Base-by-base conservation (phyloP, 2,329 filamentous ascomycete genomes). In the Boeremia exigua region DNA sequence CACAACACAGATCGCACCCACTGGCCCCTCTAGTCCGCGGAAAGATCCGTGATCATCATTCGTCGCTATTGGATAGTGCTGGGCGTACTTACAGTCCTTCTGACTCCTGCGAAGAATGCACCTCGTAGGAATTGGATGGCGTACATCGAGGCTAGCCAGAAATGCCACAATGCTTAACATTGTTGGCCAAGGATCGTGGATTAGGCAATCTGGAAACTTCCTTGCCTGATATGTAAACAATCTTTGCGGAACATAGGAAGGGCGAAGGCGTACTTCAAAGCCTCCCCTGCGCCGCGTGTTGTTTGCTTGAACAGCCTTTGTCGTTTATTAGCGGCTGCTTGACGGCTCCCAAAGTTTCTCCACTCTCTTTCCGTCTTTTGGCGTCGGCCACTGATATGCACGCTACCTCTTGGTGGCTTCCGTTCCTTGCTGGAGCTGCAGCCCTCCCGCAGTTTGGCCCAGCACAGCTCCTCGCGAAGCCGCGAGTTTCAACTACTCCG, bases 41-140 rank as follows among this genome's bases (percentile, higher is more conserved):
- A 39, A 44, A 19, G 23, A 10, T 34, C 10, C 27, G 14, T 1
- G 19, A 19, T 14, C 3, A 19, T 30, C 12, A 1, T 5, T n/a
- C 5, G 17, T 39, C 14, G 19, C 10, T 6, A 30, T 50, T 55
- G 34, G 40, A 23, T 33, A 15, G 7, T 15, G 9, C 19, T 6
- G 4, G 34, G 14, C 3, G 32, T 23, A 27, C 19, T 25, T 10
- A 27, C 17, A 15, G 23, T 27, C 28, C 28, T 54, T 43, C 45
- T 40, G 52, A 39, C 45, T 30, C 11, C 1, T 40, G 23, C 11
- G n/a, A 55, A 55, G 52, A 55, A 55, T 55, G 52, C 17, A 14
- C 8, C 14, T 7, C n/a, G 32, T 2, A 29, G 23, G 32, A 39
- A 48, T 49, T 40, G 52, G 40, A 19, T 34, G 32, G 39, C 8